These are phyloP conservation scores for Haplosporangium sp. DNA, from an alignment of 371 early-diverging fungal genomes.

Conservation along the genomic window DNA sequence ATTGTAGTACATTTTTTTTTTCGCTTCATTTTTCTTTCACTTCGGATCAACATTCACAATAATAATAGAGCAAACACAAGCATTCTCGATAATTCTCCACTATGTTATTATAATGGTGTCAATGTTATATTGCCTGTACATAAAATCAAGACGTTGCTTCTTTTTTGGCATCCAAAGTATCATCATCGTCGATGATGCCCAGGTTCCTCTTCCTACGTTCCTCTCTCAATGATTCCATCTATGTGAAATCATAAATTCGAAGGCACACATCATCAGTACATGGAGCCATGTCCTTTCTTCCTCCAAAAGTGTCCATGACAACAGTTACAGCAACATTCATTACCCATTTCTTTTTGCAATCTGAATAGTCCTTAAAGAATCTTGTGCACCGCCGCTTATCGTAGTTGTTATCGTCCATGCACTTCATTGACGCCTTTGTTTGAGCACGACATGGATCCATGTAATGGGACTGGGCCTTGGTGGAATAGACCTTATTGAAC, in stretches of 20 bases:
- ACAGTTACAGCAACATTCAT: too few relatives aligned
- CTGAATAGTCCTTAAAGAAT: slow-evolving; percentile 70
- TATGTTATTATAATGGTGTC: not conserved
- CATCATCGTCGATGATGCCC: slow-evolving; percentile 42
- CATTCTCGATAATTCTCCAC: too few relatives aligned
- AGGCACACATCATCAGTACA: too few relatives aligned
- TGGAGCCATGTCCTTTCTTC: not conserved
- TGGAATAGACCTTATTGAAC: slow-evolving; percentile 66
- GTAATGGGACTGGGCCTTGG: slow-evolving; percentile 68
- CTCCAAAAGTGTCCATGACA: too few relatives aligned
- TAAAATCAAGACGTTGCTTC: slow-evolving; percentile 12
- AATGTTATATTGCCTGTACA: not conserved
- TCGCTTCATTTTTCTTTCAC: too few relatives aligned
- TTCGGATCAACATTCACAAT: too few relatives aligned
- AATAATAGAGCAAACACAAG: not conserved
- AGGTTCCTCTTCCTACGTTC: slow-evolving; percentile 46
- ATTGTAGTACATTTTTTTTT: too few relatives aligned
- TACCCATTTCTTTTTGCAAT: slow-evolving; percentile 78
- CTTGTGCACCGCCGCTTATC: slow-evolving; percentile 69
- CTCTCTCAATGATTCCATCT: slow-evolving; percentile 45
- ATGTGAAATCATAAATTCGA: not conserved
- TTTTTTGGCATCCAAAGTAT: slow-evolving; percentile 13
- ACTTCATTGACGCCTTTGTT: slow-evolving; percentile 72
- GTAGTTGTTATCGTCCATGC: slow-evolving; percentile 70
- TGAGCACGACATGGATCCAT: slow-evolving; percentile 73